phyloP scores from a whole-genome alignment of 768 basidiomycete species.

The Coprinopsis strossmayeri region DNA sequence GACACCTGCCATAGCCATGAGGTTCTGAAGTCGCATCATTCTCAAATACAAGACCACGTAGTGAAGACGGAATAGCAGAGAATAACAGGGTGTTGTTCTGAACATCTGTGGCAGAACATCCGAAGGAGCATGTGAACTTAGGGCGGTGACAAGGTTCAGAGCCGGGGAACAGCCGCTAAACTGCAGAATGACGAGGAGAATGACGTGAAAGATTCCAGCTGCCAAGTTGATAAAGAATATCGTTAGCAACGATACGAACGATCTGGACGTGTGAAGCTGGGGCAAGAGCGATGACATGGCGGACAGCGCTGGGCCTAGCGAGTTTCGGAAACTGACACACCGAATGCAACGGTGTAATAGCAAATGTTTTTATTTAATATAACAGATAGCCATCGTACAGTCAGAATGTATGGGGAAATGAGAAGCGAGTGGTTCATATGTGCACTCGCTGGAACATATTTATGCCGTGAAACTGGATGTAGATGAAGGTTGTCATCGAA shows the following conservation, averaged over 20 bases:
- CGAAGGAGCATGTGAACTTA: neutral
- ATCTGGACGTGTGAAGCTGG: too few species aligned
- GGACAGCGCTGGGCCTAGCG: too few species aligned
- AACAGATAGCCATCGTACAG: too few species aligned
- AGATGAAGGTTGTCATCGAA: constrained; percentile 27
- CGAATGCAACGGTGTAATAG: too few species aligned
- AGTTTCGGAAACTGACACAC: too few species aligned
- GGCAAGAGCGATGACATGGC: too few species aligned
- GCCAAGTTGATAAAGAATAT: constrained; percentile 2
- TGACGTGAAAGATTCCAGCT: constrained; percentile 9
- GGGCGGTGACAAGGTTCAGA: neutral
- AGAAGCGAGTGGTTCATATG: too few species aligned
- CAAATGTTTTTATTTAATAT: too few species aligned
- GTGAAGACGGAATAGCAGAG: neutral
- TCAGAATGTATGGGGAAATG: too few species aligned
- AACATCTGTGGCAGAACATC: neutral
- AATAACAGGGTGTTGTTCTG: neutral
- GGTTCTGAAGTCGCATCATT: neutral
- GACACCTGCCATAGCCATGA: constrained; percentile 24
- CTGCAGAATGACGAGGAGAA: constrained; percentile 5
- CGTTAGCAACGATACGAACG: too few species aligned
- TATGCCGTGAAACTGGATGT: constrained; percentile 17
- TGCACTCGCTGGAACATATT: constrained; percentile 11
- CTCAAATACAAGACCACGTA: constrained; percentile 1
- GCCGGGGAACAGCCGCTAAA: neutral